phyloP scores from a whole-genome alignment of 1,284 basidiomycete species.

The Boletus semigastroideus region DNA sequence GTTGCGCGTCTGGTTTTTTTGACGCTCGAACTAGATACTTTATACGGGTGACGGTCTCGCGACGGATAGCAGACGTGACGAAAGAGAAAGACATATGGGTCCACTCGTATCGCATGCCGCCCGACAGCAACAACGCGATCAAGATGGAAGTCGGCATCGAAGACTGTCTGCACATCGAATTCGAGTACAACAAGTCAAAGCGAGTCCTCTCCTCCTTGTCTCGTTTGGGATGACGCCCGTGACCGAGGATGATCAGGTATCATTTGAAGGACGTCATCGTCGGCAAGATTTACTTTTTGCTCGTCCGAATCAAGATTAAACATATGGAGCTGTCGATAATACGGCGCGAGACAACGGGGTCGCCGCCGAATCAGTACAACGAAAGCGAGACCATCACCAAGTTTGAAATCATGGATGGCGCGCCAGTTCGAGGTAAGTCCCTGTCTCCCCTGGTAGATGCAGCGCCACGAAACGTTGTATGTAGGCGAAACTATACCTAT shows the following conservation, averaged over 20 bases:
- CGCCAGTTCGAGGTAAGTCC: constrained; percentile 80
- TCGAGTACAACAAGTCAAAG: constrained; percentile 99
- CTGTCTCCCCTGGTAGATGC: neutral
- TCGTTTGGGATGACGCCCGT: neutral
- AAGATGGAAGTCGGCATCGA: constrained; percentile 99
- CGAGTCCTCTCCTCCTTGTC: constrained; percentile 38
- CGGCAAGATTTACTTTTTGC: constrained; percentile 98
- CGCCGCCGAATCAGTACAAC: constrained; percentile 97
- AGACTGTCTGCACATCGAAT: constrained; percentile 98
- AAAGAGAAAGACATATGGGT: constrained; percentile 98
- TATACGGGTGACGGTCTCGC: constrained; percentile 87
- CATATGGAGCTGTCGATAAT: constrained; percentile 99
- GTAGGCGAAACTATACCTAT: constrained; percentile 97
- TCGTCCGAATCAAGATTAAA: constrained; percentile 99
- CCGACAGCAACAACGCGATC: constrained; percentile 95
- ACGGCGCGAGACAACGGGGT: constrained; percentile 93
- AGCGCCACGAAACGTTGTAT: constrained; percentile 1
- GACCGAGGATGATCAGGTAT: constrained; percentile 57
- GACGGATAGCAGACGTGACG: constrained; percentile 88
- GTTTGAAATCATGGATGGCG: constrained; percentile 99
- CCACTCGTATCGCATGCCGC: constrained; percentile 97
- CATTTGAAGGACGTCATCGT: constrained; percentile 99
- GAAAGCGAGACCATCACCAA: constrained; percentile 99
- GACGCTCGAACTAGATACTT: constrained; percentile 67
- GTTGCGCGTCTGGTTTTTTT: constrained; percentile 1